These are phyloP conservation scores for Zymoseptoria ardabiliae DNA, from an alignment of 2,329 filamentous ascomycete genomes.

Conservation along the genomic window DNA sequence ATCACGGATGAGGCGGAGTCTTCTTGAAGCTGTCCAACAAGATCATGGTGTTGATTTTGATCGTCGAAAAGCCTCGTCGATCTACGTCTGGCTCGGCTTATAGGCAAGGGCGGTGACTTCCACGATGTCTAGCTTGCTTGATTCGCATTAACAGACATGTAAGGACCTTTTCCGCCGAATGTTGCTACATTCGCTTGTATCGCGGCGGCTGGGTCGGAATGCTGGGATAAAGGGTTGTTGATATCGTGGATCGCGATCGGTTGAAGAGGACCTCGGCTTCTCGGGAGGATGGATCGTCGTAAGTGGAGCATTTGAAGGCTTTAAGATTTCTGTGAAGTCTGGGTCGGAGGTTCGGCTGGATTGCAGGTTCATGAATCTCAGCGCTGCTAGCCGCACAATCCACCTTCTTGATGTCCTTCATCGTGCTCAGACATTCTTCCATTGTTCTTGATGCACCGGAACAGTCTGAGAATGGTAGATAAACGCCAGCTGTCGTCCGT, in stretches of 20 bases:
- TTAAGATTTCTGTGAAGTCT: constrained; percentile 31
- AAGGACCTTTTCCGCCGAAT: constrained; percentile 49
- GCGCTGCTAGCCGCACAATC: not conserved
- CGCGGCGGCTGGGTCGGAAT: constrained; percentile 42
- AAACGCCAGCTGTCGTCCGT: too few species aligned
- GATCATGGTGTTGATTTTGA: too few species aligned
- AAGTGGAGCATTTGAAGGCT: constrained; percentile 41
- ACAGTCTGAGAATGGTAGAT: too few species aligned
- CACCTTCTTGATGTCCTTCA: too few species aligned
- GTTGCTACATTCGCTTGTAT: constrained; percentile 39
- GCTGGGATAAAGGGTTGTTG: constrained; percentile 23
- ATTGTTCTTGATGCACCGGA: too few species aligned
- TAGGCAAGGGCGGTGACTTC: too few species aligned
- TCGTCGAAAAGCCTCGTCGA: too few species aligned
- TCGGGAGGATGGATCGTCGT: constrained; percentile 44
- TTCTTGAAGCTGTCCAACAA: too few species aligned
- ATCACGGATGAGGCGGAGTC: too few species aligned
- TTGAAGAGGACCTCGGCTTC: constrained; percentile 48
- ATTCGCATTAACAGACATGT: constrained; percentile 59
- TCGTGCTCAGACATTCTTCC: too few species aligned
- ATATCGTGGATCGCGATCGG: constrained; percentile 13
- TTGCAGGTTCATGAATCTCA: constrained; percentile 2
- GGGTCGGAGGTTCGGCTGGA: constrained; percentile 19
- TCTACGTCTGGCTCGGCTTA: too few species aligned
- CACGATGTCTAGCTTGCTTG: constrained; percentile 56